Percentiles rank a stretch among this genome's conserved stretches.
Evolutionary conservation across 140 eudicot species (phyloP).

Genomic region (Oenanthe javanica): DNA sequence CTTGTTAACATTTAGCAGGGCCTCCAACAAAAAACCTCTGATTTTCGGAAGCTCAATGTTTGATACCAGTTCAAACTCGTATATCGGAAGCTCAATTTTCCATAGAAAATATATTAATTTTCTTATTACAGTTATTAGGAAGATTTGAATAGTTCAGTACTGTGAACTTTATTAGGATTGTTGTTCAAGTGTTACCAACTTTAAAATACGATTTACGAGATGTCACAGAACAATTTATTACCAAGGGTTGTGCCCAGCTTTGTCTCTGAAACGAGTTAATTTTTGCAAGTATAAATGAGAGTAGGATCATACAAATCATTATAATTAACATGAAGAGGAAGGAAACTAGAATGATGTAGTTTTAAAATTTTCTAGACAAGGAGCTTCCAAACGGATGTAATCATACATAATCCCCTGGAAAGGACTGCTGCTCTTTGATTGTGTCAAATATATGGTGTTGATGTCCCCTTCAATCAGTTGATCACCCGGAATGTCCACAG

Average conservation of each 20-base stretch:
- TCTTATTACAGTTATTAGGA: not conserved
- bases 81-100: not conserved
- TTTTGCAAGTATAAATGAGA: not conserved
- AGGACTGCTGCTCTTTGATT: conserved; percentile 33
- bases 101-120: not conserved
- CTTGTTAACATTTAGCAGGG: not conserved
- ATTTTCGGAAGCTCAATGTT: not conserved
- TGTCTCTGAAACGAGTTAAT: not conserved
- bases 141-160: not conserved
- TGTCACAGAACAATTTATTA: not conserved
- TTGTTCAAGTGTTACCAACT: not conserved
- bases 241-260: not conserved
- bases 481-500: conserved; percentile 27
- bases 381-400: conserved; percentile 44
- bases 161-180: not conserved
- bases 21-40: not conserved
- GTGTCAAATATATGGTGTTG: conserved; percentile 43
- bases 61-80: not conserved
- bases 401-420: conserved; percentile 58
- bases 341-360: not conserved
- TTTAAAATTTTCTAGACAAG: not conserved
- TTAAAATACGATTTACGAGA: not conserved
- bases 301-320: not conserved
- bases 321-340: not conserved
- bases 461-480: conserved; percentile 19